Base-by-base conservation (phyloP, 2,329 filamentous ascomycete species). In the Pseudovirgaria hyperparasitica region DNA sequence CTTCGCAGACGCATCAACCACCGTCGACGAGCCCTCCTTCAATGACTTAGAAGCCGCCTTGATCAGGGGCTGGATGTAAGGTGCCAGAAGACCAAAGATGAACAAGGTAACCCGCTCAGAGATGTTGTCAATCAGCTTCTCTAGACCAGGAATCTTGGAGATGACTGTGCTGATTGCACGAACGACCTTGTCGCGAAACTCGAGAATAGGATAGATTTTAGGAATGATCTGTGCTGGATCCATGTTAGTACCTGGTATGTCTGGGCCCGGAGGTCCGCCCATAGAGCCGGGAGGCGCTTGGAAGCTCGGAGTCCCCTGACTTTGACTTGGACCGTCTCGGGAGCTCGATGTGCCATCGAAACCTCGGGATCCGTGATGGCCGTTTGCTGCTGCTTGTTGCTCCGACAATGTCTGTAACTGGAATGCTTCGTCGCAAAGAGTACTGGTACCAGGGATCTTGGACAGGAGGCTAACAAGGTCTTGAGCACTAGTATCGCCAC, bases 171-270 rank as follows among this genome's bases (percentile, higher is more conserved):
- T 84, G 52, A 98, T 85, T 21, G 76, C 71, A 40, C 82, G 82
- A 26, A 94, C 86, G 29, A 98, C 85, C 45, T 79, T 90, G 61
- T 98, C 90, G 33, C 87, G 72, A 63, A 96, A 98, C 33, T 82
- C 70, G 0, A 98, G 68, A 33, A 98, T 93, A 1, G 90, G 90
- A 45, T 96, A 96, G 38, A 98, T 94, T 56, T 92, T 60, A 1
- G 50, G 48, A 19, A 63, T 53, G 14, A 58, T 46, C 14, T 48
- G 54, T 13, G 57, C 45, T 2, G 58, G 58, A 29, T 94, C 86
- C 33, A 92, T 82, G 42, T 72, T 78, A 65, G 86, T 82, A 5
- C 80, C 82, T 12, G 78, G 79, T 7, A 85, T 71, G 9, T 72
- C 56, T 36, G 56, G 58, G 8, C 54, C 57, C 22, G 59, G 55